phyloP scores from a whole-genome alignment of 1,284 basidiomycete genomes.

The Cutaneotrichosporon sp. region DNA sequence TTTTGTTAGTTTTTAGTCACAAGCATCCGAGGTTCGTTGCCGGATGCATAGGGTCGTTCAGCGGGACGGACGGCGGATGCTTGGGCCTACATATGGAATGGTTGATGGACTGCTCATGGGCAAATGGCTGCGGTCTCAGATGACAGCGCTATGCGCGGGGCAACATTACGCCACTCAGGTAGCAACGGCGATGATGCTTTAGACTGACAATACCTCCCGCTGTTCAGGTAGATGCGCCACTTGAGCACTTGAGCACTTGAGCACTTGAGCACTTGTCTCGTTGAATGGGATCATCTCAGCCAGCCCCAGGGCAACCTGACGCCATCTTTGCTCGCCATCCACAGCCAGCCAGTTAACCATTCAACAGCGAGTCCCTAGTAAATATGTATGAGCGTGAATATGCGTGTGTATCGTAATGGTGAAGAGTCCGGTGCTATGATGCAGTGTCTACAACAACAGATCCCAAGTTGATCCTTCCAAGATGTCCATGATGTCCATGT shows the following conservation, averaged over 20 bases:
- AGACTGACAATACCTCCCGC: not conserved
- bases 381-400: constrained; percentile 3
- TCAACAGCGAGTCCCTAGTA: not conserved
- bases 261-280: no score
- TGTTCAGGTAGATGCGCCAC: not conserved
- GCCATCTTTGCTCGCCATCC: not conserved
- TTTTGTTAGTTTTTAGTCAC: not conserved
- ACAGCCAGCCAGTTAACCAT: not conserved
- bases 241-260: no score
- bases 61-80: not conserved
- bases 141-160: not conserved
- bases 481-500: not conserved
- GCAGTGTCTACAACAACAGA: constrained; percentile 6
- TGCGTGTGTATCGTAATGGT: constrained; percentile 5
- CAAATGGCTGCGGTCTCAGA: not conserved
- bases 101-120: not conserved
- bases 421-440: constrained; percentile 5
- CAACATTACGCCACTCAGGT: not conserved
- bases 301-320: no score
- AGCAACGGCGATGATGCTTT: not conserved
- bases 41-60: not conserved
- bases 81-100: not conserved
- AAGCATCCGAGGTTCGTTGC: not conserved
- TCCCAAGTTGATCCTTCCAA: not conserved
- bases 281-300: no score